phyloP scores from a whole-genome alignment of 495 filamentous ascomycete genomes.

The Hypomontagnella submonticulosa region DNA sequence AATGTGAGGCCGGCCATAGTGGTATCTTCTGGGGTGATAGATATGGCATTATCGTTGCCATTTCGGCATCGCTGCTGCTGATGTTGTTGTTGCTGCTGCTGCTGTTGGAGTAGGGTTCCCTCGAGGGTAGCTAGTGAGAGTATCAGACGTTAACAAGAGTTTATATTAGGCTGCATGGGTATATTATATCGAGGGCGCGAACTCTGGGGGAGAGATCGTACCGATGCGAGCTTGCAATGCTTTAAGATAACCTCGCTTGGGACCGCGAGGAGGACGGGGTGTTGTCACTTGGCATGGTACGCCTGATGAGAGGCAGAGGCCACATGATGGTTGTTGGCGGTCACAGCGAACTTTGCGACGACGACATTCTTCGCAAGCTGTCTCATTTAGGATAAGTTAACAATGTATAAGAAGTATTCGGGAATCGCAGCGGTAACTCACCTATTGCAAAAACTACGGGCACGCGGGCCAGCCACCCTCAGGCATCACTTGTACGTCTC shows the following conservation, averaged over 20 bases:
- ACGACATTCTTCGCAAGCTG: conserved; percentile 45
- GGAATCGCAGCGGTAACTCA: conserved; percentile 2
- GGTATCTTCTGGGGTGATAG: conserved; percentile 21
- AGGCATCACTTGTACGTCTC: conserved; percentile 23
- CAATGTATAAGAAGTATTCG: background rate
- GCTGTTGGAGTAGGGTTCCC: conserved; percentile 38
- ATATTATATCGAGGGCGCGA: background rate
- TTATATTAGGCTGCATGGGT: background rate
- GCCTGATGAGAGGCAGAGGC: conserved; percentile 37
- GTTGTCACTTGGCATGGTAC: conserved; percentile 41
- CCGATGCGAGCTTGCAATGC: conserved; percentile 43
- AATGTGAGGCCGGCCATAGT: conserved; percentile 33
- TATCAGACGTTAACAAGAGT: conserved; percentile 5
- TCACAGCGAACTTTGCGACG: conserved; percentile 43
- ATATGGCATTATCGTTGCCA: conserved; percentile 15
- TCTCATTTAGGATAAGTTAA: background rate
- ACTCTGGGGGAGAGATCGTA: conserved; percentile 11
- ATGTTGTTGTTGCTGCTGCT: conserved; percentile 34
- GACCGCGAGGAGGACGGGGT: conserved; percentile 39
- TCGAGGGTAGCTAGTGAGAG: conserved; percentile 35
- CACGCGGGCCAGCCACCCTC: conserved; percentile 20
- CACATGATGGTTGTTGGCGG: conserved; percentile 38
- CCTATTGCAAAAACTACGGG: conserved; percentile 21
- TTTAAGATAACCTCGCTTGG: conserved; percentile 41
- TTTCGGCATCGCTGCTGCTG: conserved; percentile 12